These are phyloP conservation scores for Aspergillus quadricinctus DNA, from an alignment of 2,329 filamentous ascomycete species.

Conservation along the genomic window DNA sequence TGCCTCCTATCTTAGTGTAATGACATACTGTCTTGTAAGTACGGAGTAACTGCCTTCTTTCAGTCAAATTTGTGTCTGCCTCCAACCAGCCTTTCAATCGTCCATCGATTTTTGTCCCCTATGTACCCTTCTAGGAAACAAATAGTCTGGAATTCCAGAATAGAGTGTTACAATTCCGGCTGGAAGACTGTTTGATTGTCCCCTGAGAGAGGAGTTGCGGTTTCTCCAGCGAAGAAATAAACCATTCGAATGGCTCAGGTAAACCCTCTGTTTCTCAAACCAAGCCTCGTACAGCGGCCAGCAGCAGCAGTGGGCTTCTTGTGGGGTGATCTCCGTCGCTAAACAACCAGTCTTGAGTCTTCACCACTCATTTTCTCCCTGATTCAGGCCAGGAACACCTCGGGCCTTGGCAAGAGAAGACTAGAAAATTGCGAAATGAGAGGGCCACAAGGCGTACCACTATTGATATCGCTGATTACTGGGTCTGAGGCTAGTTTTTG, in stretches of 20 bases:
- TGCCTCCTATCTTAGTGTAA: not conserved
- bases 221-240: not conserved
- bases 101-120: slow-evolving; percentile 6
- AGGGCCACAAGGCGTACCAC: not conserved
- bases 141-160: not conserved
- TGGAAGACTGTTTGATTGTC: slow-evolving; percentile 5
- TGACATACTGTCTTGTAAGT: not conserved
- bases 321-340: slow-evolving; percentile 22
- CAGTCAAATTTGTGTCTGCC: not conserved
- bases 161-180: not conserved
- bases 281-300: slow-evolving; percentile 12
- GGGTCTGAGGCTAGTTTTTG: no score
- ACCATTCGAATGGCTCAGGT: slow-evolving; percentile 1
- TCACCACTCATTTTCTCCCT: slow-evolving; percentile 19
- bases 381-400: slow-evolving; percentile 23
- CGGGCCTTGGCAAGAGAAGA: slow-evolving; percentile 14
- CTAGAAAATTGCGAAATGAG: not conserved
- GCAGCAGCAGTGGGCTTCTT: slow-evolving; percentile 17
- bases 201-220: slow-evolving; percentile 1
- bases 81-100: not conserved
- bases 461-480: no score
- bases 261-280: slow-evolving; percentile 3
- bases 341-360: slow-evolving; percentile 20
- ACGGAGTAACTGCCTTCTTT: not conserved
- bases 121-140: not conserved